Evolutionary conservation across 1,139 yeast genomes (phyloP).

Genomic region (Suhomyces choctaworum): DNA sequence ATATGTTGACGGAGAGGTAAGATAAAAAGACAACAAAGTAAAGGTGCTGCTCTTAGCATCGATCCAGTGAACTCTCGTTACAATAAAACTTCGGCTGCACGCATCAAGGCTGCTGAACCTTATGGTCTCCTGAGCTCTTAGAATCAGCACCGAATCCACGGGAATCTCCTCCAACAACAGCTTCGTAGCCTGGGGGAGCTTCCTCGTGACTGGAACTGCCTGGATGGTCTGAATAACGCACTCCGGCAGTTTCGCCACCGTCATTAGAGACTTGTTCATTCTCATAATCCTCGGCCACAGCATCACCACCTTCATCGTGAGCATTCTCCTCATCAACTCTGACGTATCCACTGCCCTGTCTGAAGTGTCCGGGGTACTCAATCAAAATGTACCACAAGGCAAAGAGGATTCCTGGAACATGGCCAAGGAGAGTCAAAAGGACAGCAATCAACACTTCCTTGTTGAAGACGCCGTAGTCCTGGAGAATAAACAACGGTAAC

Average conservation of each 20-base stretch:
- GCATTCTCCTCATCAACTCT: slow-evolving; percentile 21
- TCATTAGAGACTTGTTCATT: neutral
- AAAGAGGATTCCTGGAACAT: slow-evolving; percentile 39
- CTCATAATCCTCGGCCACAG: neutral
- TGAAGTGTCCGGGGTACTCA: slow-evolving; percentile 5
- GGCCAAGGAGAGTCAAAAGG: slow-evolving; percentile 40
- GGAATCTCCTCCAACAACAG: slow-evolving; percentile 19
- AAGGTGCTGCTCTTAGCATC: too few species aligned
- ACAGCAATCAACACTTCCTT: slow-evolving; percentile 38
- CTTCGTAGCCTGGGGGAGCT: slow-evolving; percentile 30
- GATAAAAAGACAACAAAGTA: too few species aligned
- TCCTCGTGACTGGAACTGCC: slow-evolving; percentile 8
- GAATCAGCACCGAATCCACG: slow-evolving; percentile 16
- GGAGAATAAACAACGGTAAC: slow-evolving; percentile 36
- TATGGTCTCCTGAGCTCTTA: slow-evolving; percentile 24
- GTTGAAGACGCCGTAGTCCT: slow-evolving; percentile 30
- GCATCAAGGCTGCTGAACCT: slow-evolving; percentile 37
- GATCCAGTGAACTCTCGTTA: neutral
- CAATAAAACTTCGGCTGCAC: neutral
- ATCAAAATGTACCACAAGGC: slow-evolving; percentile 33
- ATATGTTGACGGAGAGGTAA: too few species aligned
- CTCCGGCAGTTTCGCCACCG: neutral
- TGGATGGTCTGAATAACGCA: slow-evolving; percentile 2
- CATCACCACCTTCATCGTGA: slow-evolving; percentile 3
- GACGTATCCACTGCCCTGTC: slow-evolving; percentile 21